Evolutionary conservation across 257 asterid species (phyloP).

Genomic region (Parsonsia alboflavescens): DNA sequence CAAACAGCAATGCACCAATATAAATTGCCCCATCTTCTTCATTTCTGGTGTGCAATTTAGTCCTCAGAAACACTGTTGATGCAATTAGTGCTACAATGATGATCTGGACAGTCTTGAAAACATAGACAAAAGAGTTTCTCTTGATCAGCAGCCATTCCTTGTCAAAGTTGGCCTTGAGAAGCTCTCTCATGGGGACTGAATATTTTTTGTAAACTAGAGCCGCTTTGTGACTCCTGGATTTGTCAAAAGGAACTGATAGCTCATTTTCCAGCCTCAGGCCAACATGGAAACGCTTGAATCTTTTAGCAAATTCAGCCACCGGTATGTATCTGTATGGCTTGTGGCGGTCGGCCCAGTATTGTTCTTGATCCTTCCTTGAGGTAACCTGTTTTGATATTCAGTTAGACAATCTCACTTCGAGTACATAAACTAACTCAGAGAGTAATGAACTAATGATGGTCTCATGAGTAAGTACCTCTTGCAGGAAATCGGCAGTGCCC

Average conservation of each 20-base stretch:
- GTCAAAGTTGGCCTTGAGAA: constrained; percentile 51
- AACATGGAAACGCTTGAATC: constrained; percentile 45
- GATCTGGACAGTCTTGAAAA: constrained; percentile 64
- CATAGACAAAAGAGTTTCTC: constrained; percentile 57
- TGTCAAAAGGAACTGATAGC: constrained; percentile 44
- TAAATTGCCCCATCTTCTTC: constrained; percentile 45
- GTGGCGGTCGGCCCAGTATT: constrained; percentile 48
- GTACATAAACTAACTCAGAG: not conserved
- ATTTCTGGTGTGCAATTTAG: constrained; percentile 30
- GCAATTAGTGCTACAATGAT: constrained; percentile 49
- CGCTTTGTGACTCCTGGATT: constrained; percentile 41
- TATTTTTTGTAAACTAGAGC: constrained; percentile 48
- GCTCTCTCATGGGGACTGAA: constrained; percentile 43
- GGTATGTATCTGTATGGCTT: constrained; percentile 37
- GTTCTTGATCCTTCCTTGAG: constrained; percentile 68
- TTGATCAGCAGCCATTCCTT: constrained; percentile 71
- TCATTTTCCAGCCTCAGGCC: constrained; percentile 44
- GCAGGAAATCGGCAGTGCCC: constrained; percentile 77
- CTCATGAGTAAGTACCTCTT: constrained; percentile 43
- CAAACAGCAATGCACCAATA: constrained; percentile 57
- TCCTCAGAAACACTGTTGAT: constrained; percentile 66
- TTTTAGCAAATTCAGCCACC: constrained; percentile 43
- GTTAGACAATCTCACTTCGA: not conserved
- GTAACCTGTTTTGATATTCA: constrained; percentile 41
- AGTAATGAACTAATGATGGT: not conserved